Evolutionary conservation across 2,329 filamentous ascomycete genomes (phyloP).

Genomic region (Alternaria postmessia): DNA sequence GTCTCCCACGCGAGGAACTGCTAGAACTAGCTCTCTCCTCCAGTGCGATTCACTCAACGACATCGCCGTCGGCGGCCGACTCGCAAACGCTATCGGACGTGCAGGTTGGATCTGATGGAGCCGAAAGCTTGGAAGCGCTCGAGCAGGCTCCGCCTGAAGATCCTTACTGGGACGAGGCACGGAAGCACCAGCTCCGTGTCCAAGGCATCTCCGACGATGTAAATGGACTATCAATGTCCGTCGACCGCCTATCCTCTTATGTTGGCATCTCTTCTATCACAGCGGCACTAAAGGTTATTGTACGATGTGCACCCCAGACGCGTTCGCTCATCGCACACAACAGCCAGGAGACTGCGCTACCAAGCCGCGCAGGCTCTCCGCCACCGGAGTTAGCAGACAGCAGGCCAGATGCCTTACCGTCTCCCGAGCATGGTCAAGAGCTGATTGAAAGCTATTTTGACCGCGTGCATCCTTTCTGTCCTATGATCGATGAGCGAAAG

Average conservation of each 20-base stretch:
- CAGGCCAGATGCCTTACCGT: constrained; percentile 58
- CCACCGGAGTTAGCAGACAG: constrained; percentile 46
- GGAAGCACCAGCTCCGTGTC: constrained; percentile 52
- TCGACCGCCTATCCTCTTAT: constrained; percentile 71
- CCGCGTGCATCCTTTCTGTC: constrained; percentile 74
- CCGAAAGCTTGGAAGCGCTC: constrained; percentile 65
- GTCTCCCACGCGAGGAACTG: constrained; percentile 55
- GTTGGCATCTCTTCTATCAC: constrained; percentile 79
- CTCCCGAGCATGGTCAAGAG: constrained; percentile 71
- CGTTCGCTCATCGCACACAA: constrained; percentile 58
- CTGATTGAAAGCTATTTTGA: constrained; percentile 80
- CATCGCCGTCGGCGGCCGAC: constrained; percentile 41
- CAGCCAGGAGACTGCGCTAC: constrained; percentile 48
- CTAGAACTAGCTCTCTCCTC: constrained; percentile 55
- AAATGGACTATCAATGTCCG: constrained; percentile 70
- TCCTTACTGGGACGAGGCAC: constrained; percentile 72
- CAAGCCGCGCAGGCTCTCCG: constrained; percentile 48
- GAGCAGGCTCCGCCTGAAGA: constrained; percentile 74
- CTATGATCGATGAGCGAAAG: constrained; percentile 75
- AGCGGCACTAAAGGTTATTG: constrained; percentile 75
- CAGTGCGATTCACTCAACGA: constrained; percentile 46
- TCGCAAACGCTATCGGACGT: constrained; percentile 48
- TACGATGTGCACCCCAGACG: constrained; percentile 62
- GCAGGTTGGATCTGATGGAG: constrained; percentile 56
- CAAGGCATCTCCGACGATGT: constrained; percentile 72